A percentile compares a stretch with the other conserved stretches of the same genome.
Evolutionary conservation across 345 rosid genomes (phyloP).

Genomic region (Leavenworthia alabamica): DNA sequence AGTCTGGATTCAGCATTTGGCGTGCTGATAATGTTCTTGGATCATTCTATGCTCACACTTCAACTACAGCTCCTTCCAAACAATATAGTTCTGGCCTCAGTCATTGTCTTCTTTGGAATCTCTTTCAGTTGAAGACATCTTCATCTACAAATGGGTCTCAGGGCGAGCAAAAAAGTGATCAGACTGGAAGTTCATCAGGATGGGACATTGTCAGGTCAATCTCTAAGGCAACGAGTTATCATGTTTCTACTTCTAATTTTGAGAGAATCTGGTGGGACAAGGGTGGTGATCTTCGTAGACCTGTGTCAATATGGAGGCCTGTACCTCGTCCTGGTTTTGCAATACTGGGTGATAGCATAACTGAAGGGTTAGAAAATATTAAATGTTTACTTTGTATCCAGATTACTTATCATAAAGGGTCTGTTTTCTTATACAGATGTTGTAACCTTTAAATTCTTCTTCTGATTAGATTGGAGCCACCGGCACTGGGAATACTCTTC

Average conservation of each 20-base stretch:
- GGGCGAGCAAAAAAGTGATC: constrained; percentile 41
- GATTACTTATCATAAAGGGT: background rate
- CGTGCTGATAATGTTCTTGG: constrained; percentile 86
- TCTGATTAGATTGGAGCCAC: constrained; percentile 78
- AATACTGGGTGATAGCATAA: too few relatives aligned
- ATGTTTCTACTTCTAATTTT: constrained; percentile 74
- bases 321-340: constrained; percentile 62
- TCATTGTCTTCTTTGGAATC: constrained; percentile 75
- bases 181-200: constrained; percentile 58
- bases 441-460: constrained; percentile 19
- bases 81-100: constrained; percentile 53
- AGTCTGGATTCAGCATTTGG: constrained; percentile 93
- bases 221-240: constrained; percentile 56
- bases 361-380: constrained; percentile 66
- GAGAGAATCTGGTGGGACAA: constrained; percentile 99
- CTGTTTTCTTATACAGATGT: constrained; percentile 8
- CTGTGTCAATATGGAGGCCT: constrained; percentile 96
- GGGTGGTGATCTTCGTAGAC: constrained; percentile 82
- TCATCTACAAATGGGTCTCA: constrained; percentile 32
- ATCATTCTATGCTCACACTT: constrained; percentile 79
- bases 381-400: background rate
- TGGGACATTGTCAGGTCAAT: constrained; percentile 80
- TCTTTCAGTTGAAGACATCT: constrained; percentile 39
- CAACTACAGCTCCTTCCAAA: constrained; percentile 53
- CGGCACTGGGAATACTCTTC: constrained; percentile 75